Evolutionary conservation across 495 filamentous ascomycete genomes (phyloP).

Genomic region (Sphaerosporella brunnea): DNA sequence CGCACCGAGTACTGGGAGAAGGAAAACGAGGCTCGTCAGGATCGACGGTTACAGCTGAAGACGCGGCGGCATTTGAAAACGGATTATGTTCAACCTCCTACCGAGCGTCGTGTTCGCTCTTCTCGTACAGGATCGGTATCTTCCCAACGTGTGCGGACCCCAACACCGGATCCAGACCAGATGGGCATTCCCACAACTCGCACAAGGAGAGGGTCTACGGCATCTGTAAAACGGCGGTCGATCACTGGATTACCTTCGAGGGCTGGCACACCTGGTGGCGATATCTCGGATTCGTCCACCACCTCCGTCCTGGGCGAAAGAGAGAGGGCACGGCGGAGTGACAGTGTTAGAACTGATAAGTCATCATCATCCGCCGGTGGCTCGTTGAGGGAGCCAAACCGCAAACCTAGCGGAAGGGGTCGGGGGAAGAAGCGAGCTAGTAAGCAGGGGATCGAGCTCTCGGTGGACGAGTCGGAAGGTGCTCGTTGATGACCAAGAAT

Average conservation of each 20-base stretch:
- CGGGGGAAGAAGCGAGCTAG: constrained; percentile 2
- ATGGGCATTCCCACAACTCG: neutral
- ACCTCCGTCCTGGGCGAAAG: constrained; percentile 9
- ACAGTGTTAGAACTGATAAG: constrained; percentile 4
- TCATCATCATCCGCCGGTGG: constrained; percentile 1
- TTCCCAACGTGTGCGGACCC: constrained; percentile 6
- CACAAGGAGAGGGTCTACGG: constrained; percentile 1
- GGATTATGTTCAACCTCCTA: too few species aligned
- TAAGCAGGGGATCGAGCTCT: neutral
- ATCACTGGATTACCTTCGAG: constrained; percentile 11
- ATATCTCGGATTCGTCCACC: constrained; percentile 20
- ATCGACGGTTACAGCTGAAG: constrained; percentile 47
- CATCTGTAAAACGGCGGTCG: constrained; percentile 7
- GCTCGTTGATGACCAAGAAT: neutral
- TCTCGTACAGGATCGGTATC: constrained; percentile 11
- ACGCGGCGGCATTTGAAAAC: neutral
- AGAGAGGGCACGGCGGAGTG: constrained; percentile 13
- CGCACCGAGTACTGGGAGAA: constrained; percentile 88
- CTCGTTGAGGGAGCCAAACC: neutral
- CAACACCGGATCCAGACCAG: constrained; percentile 18
- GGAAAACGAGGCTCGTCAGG: constrained; percentile 73
- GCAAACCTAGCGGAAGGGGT: neutral
- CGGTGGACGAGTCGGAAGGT: constrained; percentile 2
- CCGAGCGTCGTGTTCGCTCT: too few species aligned
- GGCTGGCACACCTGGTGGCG: constrained; percentile 9